Evolutionary conservation across 2,329 filamentous ascomycete species (phyloP).

Genomic region (Nemania sp.): DNA sequence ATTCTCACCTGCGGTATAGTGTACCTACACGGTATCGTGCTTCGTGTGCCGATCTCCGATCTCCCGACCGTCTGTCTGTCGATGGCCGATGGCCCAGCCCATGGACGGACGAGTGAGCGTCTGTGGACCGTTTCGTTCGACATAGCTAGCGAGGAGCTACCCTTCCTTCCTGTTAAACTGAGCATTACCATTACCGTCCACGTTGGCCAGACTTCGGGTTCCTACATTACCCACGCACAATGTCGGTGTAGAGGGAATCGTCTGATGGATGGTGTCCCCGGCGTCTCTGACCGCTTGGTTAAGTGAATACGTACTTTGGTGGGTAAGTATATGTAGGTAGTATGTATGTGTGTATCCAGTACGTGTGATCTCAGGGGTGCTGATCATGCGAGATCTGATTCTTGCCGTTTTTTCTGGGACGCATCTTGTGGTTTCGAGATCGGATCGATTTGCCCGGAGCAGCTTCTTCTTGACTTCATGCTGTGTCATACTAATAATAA

Average conservation of each 20-base stretch:
- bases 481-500: neutral
- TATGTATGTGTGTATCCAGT: too few relatives aligned
- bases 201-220: neutral
- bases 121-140: too few relatives aligned
- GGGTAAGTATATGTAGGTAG: neutral
- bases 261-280: neutral
- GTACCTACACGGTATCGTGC: too few relatives aligned
- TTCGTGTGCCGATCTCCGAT: too few relatives aligned
- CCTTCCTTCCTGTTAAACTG: neutral
- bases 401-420: too few relatives aligned
- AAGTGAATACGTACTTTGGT: neutral
- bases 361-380: too few relatives aligned
- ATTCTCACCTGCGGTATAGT: too few relatives aligned
- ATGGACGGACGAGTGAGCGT: too few relatives aligned
- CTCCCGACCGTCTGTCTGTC: too few relatives aligned
- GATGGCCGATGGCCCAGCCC: too few relatives aligned
- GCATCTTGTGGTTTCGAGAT: neutral
- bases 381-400: too few relatives aligned
- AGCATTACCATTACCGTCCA: neutral
- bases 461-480: neutral
- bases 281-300: neutral
- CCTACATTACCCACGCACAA: neutral
- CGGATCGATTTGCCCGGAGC: neutral
- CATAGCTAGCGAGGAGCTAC: too few relatives aligned
- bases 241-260: neutral